Evolutionary conservation across 2,329 filamentous ascomycete species (phyloP), one percentile per base, ranked within the genome.

Genomic region (Microdochium paspali): DNA sequence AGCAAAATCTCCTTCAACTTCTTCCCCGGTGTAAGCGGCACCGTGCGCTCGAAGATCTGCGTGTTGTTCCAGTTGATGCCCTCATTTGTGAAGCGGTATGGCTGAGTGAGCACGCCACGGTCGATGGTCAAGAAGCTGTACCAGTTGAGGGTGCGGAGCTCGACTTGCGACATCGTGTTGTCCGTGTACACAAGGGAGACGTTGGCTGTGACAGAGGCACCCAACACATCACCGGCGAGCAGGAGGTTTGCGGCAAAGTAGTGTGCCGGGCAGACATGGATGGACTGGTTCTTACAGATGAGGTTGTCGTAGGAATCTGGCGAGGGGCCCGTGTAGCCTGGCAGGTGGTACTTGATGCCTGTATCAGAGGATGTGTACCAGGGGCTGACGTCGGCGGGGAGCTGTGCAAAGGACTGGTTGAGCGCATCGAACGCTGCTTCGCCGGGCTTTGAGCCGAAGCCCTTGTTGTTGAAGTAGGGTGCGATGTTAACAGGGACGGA

Each of bases 401-500:
- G 60, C 12, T 58, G 59, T 6, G 70, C 69, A 48, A 68, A 73
- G 0, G 70, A 70, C 44, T 71, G 63, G 39, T 66, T 64, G 3
- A 65, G 52, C 2, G 49, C 52, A 47, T 74, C 69, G 49, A 74
- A 72, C n/a, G 66, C 59, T 1, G 71, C 66, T 52, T 74, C 69
- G 2, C 69, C 69, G 0, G 71, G 66, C 12, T 60, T 59, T 0
- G 62, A 61, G 3, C 69, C 69, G 49, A 75, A 73, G 1, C 60
- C 71, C 47, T 71, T 71, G 54, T 74, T 74, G 58, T 75, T 73
- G 58, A 68, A 70, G 39, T 64, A 62, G 0, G 56, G 18, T 0
- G 58, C 55, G 21, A 73, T 53, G 12, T 65, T 56, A 2, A 68
- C 42, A 1, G 55, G 57, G 7, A 60, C 51, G 13, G 62, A 65